Base-by-base conservation (phyloP, 2,329 filamentous ascomycete genomes). In the Claviceps fusiformis region DNA sequence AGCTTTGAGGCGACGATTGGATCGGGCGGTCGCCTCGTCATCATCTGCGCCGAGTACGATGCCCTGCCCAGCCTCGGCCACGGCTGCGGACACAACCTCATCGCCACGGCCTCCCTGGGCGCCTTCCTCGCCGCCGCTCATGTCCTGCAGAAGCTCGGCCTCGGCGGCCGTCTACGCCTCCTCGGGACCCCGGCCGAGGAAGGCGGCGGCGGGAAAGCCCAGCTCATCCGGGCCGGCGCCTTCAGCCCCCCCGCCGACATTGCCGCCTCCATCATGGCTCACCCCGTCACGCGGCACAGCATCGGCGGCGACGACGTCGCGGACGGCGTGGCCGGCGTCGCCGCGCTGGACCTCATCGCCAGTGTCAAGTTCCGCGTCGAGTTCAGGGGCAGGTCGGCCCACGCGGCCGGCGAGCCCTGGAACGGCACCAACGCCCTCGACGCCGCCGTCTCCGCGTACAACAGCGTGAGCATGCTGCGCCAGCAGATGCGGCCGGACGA, bases 11-110 rank as follows among this genome's bases (percentile, higher is more conserved):
- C 63, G 29, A 59, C 61, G 7, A 54, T 55, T 46, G 66, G 65
- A 31, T 58, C 60, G 9, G 66, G 63, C 27, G 66, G 65, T 56
- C 58, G 62, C n/a, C 57, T 68, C 1, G 64, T 70, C 49, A 61
- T 67, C n/a, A 65, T 68, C 60, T 67, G 65, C 52, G 64, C 64
- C 35, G 69, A 71, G 62, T 76, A 76, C 57, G 75, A 77, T 58
- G 74, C 74, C 0, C 67, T 75, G 0, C 71, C 71, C 0, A 66
- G 63, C 11, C 72, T 74, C 27, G 72, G 71, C n/a, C 72, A 75
- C 44, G 71, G 69, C 3, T 75, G 72, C 60, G 72, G 73, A 1
- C 73, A 75, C 62, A 74, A 75, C 60, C 64, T 75, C 19, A 73
- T 75, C 55, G 68, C 71, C 11, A 70, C 69, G 0, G 62, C 68